phyloP scores from a whole-genome alignment of 1,284 basidiomycete genomes.

The Tilletiaria anomala region DNA sequence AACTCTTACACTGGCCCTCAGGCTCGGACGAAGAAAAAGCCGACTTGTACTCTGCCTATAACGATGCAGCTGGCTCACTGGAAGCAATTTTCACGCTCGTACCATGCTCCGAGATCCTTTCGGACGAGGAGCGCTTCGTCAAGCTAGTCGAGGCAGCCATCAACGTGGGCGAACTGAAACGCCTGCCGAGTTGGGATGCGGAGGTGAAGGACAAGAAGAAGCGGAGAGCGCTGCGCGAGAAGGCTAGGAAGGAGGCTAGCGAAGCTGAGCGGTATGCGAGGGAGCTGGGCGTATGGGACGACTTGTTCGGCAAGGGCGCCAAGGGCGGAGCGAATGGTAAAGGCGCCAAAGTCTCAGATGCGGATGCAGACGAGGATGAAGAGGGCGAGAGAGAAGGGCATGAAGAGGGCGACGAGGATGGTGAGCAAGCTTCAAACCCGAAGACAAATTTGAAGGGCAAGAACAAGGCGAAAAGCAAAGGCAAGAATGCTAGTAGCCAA shows the following conservation, averaged over 20 bases:
- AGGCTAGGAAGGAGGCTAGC: slow-evolving; percentile 2
- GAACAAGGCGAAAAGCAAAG: background rate
- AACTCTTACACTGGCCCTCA: background rate
- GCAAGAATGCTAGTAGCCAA: background rate
- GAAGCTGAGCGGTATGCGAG: slow-evolving; percentile 5
- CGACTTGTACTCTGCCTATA: slow-evolving; percentile 31
- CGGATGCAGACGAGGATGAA: background rate
- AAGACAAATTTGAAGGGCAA: slow-evolving; percentile 8
- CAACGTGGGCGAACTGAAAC: slow-evolving; percentile 12
- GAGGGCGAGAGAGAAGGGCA: slow-evolving; percentile 2
- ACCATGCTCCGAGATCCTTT: slow-evolving; percentile 1
- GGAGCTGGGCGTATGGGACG: slow-evolving; percentile 34
- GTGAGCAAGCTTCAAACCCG: background rate
- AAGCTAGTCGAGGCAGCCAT: slow-evolving; percentile 12
- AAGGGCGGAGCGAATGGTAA: slow-evolving; percentile 9
- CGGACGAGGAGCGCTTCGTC: slow-evolving; percentile 5
- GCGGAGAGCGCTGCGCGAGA: background rate
- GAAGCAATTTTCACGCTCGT: slow-evolving; percentile 8
- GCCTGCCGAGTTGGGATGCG: slow-evolving; percentile 3
- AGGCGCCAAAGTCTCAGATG: slow-evolving; percentile 1
- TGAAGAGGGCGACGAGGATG: background rate
- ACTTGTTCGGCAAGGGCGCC: slow-evolving; percentile 23
- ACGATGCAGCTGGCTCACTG: slow-evolving; percentile 17
- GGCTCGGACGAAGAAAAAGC: slow-evolving; percentile 27
- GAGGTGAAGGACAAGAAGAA: slow-evolving; percentile 2